phyloP scores from a whole-genome alignment of 1,284 basidiomycete species.

The Exsudoporus floridanus region DNA sequence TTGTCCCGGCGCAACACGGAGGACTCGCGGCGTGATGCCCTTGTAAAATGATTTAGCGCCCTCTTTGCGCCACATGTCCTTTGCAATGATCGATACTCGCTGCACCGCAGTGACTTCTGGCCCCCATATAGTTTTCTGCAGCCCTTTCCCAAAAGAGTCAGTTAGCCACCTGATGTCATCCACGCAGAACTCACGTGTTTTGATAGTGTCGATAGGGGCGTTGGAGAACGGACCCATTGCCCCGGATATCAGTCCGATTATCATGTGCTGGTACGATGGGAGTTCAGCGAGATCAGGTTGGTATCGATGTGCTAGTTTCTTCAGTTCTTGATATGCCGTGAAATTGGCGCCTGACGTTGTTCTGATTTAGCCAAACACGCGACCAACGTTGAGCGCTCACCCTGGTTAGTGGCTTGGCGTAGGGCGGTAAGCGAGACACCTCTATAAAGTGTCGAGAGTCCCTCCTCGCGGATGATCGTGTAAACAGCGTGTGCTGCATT shows the following conservation, averaged over 20 bases:
- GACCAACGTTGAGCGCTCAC: constrained; percentile 40
- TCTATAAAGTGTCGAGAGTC: constrained; percentile 82
- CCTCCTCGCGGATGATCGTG: constrained; percentile 94
- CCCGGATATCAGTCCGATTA: constrained; percentile 93
- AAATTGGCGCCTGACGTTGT: constrained; percentile 83
- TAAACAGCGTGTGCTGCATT: constrained; percentile 98
- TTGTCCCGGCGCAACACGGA: constrained; percentile 95
- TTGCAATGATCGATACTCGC: constrained; percentile 78
- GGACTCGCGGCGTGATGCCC: constrained; percentile 94
- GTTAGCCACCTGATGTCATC: constrained; percentile 11
- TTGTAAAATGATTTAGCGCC: constrained; percentile 92
- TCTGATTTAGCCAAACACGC: neutral
- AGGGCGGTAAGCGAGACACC: constrained; percentile 93
- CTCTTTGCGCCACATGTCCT: constrained; percentile 93
- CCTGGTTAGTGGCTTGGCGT: constrained; percentile 98
- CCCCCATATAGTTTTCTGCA: constrained; percentile 82
- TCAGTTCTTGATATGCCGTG: constrained; percentile 97
- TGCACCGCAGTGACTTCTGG: constrained; percentile 77
- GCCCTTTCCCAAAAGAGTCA: constrained; percentile 44
- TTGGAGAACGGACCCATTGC: constrained; percentile 98
- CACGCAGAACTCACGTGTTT: constrained; percentile 67
- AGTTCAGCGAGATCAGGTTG: constrained; percentile 79
- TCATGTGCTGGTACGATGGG: constrained; percentile 93
- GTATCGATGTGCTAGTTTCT: constrained; percentile 72
- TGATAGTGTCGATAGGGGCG: constrained; percentile 97